Percentiles rank a stretch among this genome's conserved stretches.
Conservation (phyloP, 2,329 filamentous ascomycete genomes). For the Diaporthe sp. region DNA sequence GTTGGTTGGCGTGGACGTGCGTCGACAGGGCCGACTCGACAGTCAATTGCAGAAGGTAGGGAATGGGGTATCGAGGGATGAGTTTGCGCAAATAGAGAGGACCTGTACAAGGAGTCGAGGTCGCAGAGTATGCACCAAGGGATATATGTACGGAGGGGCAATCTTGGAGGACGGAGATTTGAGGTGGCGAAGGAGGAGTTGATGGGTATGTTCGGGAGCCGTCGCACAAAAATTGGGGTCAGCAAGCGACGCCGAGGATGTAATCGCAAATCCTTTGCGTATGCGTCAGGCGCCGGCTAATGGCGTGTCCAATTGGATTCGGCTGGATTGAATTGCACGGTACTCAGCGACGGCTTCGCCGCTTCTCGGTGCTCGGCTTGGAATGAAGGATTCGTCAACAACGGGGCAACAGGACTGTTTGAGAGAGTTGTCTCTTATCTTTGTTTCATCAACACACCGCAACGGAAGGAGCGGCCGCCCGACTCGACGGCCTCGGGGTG, state of each 20-base stretch:
- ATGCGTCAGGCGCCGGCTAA: background rate
- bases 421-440: conserved; percentile 18
- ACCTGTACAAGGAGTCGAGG: background rate
- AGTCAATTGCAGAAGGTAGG: background rate
- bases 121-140: background rate
- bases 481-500: conserved; percentile 16
- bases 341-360: background rate
- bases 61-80: background rate
- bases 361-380: conserved; percentile 35
- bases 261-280: conserved; percentile 24
- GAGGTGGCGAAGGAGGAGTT: conserved; percentile 36
- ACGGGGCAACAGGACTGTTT: too few species aligned
- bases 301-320: conserved; percentile 24
- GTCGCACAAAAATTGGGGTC: conserved; percentile 37
- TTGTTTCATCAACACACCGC: conserved; percentile 7
- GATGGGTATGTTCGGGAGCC: conserved; percentile 30
- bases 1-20: background rate
- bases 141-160: conserved; percentile 7
- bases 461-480: conserved; percentile 10
- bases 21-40: conserved; percentile 2
- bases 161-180: conserved; percentile 22
- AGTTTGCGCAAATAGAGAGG: background rate
- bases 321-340: background rate
- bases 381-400: background rate
- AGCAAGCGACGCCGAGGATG: conserved; percentile 32